These are phyloP conservation scores for Cladosporium cucumerinum DNA, from an alignment of 2,329 filamentous ascomycete species.

Conservation along the genomic window DNA sequence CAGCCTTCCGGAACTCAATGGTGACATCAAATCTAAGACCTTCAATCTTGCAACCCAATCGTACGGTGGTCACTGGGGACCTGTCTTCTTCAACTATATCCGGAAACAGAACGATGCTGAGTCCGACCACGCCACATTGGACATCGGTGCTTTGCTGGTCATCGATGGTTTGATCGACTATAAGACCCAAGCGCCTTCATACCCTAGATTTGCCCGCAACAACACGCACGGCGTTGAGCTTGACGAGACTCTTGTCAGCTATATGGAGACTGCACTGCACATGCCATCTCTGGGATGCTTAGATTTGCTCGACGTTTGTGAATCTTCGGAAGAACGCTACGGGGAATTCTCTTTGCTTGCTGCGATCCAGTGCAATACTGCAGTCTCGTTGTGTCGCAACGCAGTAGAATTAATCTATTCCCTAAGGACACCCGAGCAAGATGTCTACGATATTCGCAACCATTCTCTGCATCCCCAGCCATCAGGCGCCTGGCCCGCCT, in stretches of 20 bases:
- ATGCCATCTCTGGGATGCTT: conserved; percentile 22
- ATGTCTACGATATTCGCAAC: conserved; percentile 53
- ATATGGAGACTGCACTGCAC: conserved; percentile 38
- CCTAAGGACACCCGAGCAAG: not conserved
- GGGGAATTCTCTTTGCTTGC: not conserved
- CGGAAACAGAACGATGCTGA: conserved; percentile 61
- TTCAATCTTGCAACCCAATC: conserved; percentile 38
- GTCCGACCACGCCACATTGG: conserved; percentile 48
- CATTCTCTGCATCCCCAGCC: conserved; percentile 55
- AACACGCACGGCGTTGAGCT: conserved; percentile 66
- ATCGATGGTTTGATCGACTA: conserved; percentile 69
- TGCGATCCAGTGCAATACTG: not conserved
- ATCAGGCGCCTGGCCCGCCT: conserved; percentile 46
- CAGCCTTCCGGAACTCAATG: conserved; percentile 37
- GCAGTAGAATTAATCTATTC: not conserved
- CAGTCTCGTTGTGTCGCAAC: not conserved
- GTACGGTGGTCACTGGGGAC: conserved; percentile 18
- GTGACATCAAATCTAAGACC: conserved; percentile 44
- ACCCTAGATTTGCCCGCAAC: conserved; percentile 56
- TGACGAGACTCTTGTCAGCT: conserved; percentile 47
- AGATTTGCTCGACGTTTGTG: not conserved
- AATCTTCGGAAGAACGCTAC: not conserved
- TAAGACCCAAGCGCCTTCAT: conserved; percentile 57
- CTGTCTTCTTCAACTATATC: conserved; percentile 45
- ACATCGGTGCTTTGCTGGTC: conserved; percentile 63